Percentiles rank a stretch among this genome's conserved stretches.
Conservation (phyloP, 257 asterid species). For the Paraleonurus japonicus region DNA sequence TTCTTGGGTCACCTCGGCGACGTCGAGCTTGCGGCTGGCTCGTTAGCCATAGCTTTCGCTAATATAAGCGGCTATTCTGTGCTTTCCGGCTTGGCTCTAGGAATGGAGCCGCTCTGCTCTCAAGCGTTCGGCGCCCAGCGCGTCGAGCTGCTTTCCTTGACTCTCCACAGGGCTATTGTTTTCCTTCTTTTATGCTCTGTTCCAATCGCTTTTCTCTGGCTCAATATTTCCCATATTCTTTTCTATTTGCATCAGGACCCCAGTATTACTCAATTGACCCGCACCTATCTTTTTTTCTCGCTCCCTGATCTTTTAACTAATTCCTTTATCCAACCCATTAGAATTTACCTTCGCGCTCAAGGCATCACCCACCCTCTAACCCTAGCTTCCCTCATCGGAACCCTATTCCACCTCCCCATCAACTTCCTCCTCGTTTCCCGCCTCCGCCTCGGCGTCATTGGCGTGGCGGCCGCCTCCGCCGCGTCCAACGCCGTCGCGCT, state of each 20-base stretch:
- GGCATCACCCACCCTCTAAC: constrained; percentile 77
- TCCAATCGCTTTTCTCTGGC: constrained; percentile 66
- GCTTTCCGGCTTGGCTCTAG: constrained; percentile 66
- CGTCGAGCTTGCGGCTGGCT: constrained; percentile 65
- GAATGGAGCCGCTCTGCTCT: constrained; percentile 83
- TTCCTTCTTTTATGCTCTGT: constrained; percentile 61
- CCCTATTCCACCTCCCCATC: constrained; percentile 55
- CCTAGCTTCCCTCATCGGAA: constrained; percentile 54
- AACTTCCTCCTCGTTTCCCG: constrained; percentile 47
- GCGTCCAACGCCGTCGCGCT: constrained; percentile 48
- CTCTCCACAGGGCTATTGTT: constrained; percentile 56
- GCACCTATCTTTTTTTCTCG: constrained; percentile 57
- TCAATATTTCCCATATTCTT: constrained; percentile 55
- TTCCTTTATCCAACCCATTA: constrained; percentile 71
- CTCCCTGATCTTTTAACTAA: constrained; percentile 71
- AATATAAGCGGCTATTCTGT: constrained; percentile 73
- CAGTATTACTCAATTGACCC: constrained; percentile 53
- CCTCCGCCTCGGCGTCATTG: constrained; percentile 62
- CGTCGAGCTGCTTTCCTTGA: constrained; percentile 58
- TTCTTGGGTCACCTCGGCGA: constrained; percentile 75
- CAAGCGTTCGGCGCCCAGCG: constrained; percentile 81
- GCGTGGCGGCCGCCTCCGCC: constrained; percentile 84
- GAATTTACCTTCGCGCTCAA: constrained; percentile 90
- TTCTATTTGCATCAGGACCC: constrained; percentile 70
- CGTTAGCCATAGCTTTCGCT: constrained; percentile 77